Base-by-base conservation (phyloP, 768 basidiomycete species). In the Agaricus sinodeliciosus region DNA sequence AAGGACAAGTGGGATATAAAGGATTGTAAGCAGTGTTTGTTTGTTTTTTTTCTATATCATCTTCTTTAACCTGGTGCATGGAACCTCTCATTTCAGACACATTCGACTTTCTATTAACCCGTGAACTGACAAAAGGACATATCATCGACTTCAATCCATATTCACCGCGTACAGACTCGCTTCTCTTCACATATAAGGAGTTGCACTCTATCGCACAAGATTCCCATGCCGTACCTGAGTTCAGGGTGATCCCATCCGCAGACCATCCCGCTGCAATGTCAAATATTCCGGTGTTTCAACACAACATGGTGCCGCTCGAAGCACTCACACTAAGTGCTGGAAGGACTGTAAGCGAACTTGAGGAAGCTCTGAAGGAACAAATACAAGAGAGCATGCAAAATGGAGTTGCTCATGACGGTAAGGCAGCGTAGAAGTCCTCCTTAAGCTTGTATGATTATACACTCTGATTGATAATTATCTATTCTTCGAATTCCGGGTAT, bases 91-190 rank as follows among this genome's bases (percentile, higher is more conserved):
- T 39, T 44, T 36, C 61, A 94, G 94, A 96, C 63, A 72, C 79
- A 8, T 85, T 98, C 60, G 94, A 98, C 64, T 68, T 96, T 43
- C 79, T 94, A 55, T 78, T 97, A 34, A 92, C 91, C 2, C 84
- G 91, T 26, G 84, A 93, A 64, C 74, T 91, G 34, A 67, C 77
- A 1, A 76, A 81, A 9, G 89, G 82, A 13, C 87, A 93, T 67
- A 74, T 98, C 59, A 65, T 98, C 62, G 95, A 97, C 65, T 92
- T 97, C 69, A 93, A 93, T 58, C 91, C 93, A 0, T 96, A 87
- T 61, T 79, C 85, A 9, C 79, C 83, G 3, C 82, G 80, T 35
- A 96, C 95, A n/a, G 94, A 97, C 60, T 66, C 92, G 0, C 78
- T 95, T 0, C 73, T 96, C 15, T 97, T 95, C 69, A 79, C 78